Evolutionary conservation across 345 rosid genomes (phyloP).

Genomic region (Eucalyptus pumila): DNA sequence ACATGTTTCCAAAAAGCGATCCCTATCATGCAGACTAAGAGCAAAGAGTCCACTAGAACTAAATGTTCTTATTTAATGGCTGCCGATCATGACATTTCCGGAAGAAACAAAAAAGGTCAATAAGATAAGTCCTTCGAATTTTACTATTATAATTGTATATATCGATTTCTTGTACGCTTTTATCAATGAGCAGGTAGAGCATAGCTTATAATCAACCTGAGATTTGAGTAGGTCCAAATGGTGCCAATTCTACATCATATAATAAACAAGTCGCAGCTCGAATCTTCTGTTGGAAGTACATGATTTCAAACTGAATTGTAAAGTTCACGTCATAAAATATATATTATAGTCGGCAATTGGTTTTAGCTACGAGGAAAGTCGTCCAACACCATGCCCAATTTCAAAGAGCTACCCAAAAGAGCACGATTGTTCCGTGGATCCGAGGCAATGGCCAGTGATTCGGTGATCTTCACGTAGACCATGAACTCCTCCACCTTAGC

Average conservation of each 20-base stretch:
- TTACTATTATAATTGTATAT: background rate
- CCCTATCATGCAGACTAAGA: background rate
- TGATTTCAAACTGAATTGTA: background rate
- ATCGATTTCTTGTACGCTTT: background rate
- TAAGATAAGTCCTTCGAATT: background rate
- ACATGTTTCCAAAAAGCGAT: background rate
- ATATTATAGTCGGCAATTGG: background rate
- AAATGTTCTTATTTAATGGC: background rate
- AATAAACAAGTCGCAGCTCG: background rate
- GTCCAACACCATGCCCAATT: background rate
- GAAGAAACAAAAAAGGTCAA: background rate
- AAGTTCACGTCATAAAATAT: background rate
- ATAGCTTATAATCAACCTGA: background rate
- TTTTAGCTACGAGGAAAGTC: background rate
- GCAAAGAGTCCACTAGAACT: background rate
- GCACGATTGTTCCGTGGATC: background rate
- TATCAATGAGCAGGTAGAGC: background rate
- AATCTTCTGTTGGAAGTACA: background rate
- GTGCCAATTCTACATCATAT: background rate
- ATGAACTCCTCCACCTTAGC: background rate
- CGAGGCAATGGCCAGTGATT: background rate
- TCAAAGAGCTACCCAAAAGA: background rate
- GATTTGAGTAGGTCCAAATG: background rate
- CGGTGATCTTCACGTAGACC: background rate
- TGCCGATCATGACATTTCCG: background rate